Conservation (phyloP, 495 filamentous ascomycete species). For the Hyaloscypha bicolor region DNA sequence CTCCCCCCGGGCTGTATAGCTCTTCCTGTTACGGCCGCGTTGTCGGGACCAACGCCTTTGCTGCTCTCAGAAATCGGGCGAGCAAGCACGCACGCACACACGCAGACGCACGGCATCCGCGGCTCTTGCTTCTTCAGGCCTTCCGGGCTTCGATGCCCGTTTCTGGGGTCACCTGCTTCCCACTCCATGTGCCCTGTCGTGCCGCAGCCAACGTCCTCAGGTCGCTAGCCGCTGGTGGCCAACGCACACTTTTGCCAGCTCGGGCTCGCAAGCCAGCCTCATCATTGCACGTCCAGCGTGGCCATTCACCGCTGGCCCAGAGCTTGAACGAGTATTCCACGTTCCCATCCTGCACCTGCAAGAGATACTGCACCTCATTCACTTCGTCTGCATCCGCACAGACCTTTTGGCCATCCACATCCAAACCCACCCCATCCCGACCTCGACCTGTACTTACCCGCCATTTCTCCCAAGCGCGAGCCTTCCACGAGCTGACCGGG, state of each 20-base stretch:
- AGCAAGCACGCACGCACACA: background rate
- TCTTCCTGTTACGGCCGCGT: background rate
- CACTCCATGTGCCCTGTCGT: constrained; percentile 18
- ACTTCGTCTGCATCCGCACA: constrained; percentile 23
- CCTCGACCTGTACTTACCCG: constrained; percentile 22
- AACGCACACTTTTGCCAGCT: constrained; percentile 16
- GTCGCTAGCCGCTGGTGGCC: constrained; percentile 3
- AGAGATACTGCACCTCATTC: constrained; percentile 54
- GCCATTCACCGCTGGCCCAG: constrained; percentile 7
- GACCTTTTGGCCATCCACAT: constrained; percentile 7
- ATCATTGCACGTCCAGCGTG: background rate
- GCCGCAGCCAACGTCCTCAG: constrained; percentile 2
- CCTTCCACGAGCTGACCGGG: constrained; percentile 2
- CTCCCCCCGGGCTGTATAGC: background rate
- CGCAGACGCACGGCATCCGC: constrained; percentile 1
- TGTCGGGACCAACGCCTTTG: background rate
- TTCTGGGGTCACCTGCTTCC: constrained; percentile 21
- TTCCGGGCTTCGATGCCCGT: background rate
- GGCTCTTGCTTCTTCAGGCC: background rate
- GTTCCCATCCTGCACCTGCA: constrained; percentile 20
- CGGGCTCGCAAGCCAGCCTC: background rate
- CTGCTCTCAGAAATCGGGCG: background rate
- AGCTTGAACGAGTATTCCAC: background rate
- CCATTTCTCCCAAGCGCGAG: constrained; percentile 27
- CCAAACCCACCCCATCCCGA: constrained; percentile 6